Evolutionary conservation across 2,329 filamentous ascomycete species (phyloP), one percentile per base, ranked within the genome.

Genomic region (Xylariaceae sp.): DNA sequence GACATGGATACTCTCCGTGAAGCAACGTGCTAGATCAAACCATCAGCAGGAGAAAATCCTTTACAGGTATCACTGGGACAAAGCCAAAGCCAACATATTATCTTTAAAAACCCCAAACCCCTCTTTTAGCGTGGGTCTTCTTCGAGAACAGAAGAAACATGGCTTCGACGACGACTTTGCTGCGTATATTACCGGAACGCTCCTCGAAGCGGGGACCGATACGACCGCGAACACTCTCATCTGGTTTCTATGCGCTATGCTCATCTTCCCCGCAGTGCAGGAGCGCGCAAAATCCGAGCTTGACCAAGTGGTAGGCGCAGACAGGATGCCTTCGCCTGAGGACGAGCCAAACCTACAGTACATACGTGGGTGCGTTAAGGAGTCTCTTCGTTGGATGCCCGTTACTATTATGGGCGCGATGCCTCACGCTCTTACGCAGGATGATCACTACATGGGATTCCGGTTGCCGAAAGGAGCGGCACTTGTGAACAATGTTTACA

Each of bases 331-430:
- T 0, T 75, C 65, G n/a, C 73, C 79, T 36, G 69, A 74, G 8
- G 80, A 85, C 60, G 78, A 76, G 65, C 69, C 76, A 3, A 69
- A 76, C 11, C 68, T 85, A n/a, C 82, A 81, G 1, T 82, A 77
- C 1, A 74, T 83, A 6, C 73, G 82, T 14, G 82, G 81, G 1
- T 79, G 79, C 21, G 70, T 84, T 29, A 83, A 84, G 67, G 83
- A 86, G 69, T 80, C 78, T n/a, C 68, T 84, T 24, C 74, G 82
- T 23, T 85, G 82, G 82, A 75, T 80, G 54, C 81, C 81, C 2
- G 17, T 17, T 3, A 53, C 53, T 6, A 41, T 29, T 12, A 8
- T 52, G 29, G 52, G 56, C 70, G 74, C 76, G 33, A 76, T 80
- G 6, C 77, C 78, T 2, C 78, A 80, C 65, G 76, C 77, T 49